Conservation (phyloP, 2,329 filamentous ascomycete genomes). For the Aspergillus sp. region DNA sequence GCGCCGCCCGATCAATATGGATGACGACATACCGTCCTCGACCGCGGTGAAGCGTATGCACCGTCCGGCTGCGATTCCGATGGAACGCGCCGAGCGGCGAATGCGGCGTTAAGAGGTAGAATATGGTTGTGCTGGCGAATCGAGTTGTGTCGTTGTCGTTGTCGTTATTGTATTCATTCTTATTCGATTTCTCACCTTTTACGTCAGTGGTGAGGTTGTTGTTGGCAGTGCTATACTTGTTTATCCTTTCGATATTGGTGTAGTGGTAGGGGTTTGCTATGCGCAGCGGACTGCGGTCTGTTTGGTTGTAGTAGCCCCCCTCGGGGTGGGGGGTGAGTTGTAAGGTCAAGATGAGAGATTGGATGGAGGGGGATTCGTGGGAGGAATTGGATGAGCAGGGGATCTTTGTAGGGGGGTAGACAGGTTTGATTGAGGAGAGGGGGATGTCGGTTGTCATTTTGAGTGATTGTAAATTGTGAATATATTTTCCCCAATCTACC, state of each 20-base stretch:
- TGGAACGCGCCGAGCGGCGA: constrained; percentile 62
- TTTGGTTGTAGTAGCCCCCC: constrained; percentile 65
- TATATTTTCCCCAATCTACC: no score
- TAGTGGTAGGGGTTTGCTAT: constrained; percentile 53
- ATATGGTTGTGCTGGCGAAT: constrained; percentile 61
- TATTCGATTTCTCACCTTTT: no score
- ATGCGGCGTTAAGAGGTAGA: constrained; percentile 61
- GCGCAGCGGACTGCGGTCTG: constrained; percentile 53
- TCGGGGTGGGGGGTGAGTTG: constrained; percentile 57
- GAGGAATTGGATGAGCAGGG: no score
- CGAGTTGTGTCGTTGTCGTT: constrained; percentile 34
- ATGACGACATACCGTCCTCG: constrained; percentile 65
- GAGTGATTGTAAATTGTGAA: no score
- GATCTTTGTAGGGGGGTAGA: neutral
- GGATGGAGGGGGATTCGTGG: no score
- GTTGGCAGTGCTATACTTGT: neutral
- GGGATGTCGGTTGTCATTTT: neutral
- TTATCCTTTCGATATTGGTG: neutral
- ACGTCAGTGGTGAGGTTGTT: neutral
- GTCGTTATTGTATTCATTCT: no score
- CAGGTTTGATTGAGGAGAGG: neutral
- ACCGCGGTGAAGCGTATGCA: constrained; percentile 66
- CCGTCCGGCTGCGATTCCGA: constrained; percentile 60
- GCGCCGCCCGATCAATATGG: constrained; percentile 47
- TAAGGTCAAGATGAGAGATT: no score